Evolutionary conservation across 768 basidiomycete genomes (phyloP).

Genomic region (Austroboletus festivus): DNA sequence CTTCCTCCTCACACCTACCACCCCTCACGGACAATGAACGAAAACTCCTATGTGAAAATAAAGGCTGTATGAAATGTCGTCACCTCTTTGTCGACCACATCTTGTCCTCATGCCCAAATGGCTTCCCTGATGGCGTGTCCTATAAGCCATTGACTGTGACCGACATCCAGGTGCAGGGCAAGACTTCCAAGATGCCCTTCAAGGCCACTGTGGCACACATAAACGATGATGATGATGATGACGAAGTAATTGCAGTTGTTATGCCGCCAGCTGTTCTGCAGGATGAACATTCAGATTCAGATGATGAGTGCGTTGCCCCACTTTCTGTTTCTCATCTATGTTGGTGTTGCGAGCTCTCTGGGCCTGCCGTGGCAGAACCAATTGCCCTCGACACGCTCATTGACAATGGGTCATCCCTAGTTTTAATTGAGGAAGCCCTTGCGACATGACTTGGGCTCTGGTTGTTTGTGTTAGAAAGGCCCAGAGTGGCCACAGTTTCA

Average conservation of each 20-base stretch:
- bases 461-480: neutral
- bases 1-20: conserved; percentile 1
- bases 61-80: conserved; percentile 29
- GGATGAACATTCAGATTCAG: neutral
- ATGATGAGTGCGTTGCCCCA: conserved; percentile 5
- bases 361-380: too few species aligned
- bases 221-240: too few species aligned
- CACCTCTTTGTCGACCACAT: neutral
- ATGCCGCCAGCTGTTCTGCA: conserved; percentile 4
- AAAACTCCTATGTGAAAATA: conserved; percentile 6
- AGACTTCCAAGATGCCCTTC: neutral
- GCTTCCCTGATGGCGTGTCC: conserved; percentile 10
- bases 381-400: too few species aligned
- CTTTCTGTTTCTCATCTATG: conserved; percentile 3
- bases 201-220: neutral
- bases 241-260: neutral
- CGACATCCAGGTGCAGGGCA: neutral
- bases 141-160: conserved; percentile 16
- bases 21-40: conserved; percentile 8
- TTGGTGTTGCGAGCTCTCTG: conserved; percentile 6
- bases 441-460: conserved; percentile 9
- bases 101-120: conserved; percentile 20
- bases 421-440: conserved; percentile 29
- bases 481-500: neutral
- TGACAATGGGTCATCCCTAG: conserved; percentile 31